A percentile compares a stretch with the other conserved stretches of the same genome.
These are phyloP conservation scores for Solanum chilense DNA, from an alignment of 257 asterid genomes.

Conservation along the genomic window DNA sequence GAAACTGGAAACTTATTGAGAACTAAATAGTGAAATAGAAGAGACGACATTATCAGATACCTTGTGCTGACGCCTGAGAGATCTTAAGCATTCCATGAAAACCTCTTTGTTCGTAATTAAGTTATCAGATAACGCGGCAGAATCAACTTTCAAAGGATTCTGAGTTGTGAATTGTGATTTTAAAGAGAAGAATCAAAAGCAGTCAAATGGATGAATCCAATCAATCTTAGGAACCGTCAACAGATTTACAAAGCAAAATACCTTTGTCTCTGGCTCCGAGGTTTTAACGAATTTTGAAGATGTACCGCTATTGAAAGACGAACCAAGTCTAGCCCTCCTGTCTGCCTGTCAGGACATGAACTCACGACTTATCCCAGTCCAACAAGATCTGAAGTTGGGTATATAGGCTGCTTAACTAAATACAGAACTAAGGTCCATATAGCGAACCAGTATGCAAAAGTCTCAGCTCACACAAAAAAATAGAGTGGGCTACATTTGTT, in stretches of 20 bases:
- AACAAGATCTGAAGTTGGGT: neutral
- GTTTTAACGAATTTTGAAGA: constrained; percentile 12
- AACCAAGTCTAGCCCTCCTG: constrained; percentile 30
- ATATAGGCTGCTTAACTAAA: neutral
- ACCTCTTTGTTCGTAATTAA: constrained; percentile 19
- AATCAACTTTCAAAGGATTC: constrained; percentile 15
- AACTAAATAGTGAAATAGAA: neutral
- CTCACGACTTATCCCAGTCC: neutral
- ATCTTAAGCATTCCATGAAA: constrained; percentile 60
- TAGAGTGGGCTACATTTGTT: neutral
- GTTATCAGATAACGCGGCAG: constrained; percentile 13
- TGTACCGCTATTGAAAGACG: constrained; percentile 10
- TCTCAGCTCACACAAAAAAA: neutral
- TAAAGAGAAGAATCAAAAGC: neutral
- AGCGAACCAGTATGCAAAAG: neutral
- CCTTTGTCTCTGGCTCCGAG: constrained; percentile 15
- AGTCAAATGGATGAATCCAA: neutral
- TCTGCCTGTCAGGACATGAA: constrained; percentile 29
- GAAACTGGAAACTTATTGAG: neutral
- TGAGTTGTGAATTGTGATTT: constrained; percentile 15
- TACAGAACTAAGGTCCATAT: neutral
- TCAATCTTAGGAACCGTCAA: neutral
- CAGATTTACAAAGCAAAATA: constrained; percentile 2
- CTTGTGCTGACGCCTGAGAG: constrained; percentile 52
- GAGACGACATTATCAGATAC: constrained; percentile 16